A percentile compares a stretch with the other conserved stretches of the same genome.
phyloP scores from a whole-genome alignment of 495 filamentous ascomycete species.

The Opeltia flavorubescens region DNA sequence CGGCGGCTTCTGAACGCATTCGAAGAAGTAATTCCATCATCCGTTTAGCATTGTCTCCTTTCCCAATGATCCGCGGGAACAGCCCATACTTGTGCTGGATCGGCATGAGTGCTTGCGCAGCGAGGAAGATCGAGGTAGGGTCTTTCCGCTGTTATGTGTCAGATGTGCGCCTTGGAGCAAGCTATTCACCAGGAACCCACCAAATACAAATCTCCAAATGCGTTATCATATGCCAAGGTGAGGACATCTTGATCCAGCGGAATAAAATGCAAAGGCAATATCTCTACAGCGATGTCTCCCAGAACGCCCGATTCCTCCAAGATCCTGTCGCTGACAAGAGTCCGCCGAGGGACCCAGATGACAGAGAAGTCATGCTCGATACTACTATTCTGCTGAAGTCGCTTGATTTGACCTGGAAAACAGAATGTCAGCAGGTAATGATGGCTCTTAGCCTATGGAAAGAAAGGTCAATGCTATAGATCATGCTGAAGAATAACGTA shows the following conservation, averaged over 20 bases:
- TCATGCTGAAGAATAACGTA: slow-evolving; percentile 10
- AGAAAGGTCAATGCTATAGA: slow-evolving; percentile 28
- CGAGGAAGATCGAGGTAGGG: slow-evolving; percentile 72
- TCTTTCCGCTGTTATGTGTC: slow-evolving; percentile 54
- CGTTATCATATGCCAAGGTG: slow-evolving; percentile 76
- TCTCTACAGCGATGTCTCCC: slow-evolving; percentile 77
- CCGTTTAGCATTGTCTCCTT: slow-evolving; percentile 83
- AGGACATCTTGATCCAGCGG: slow-evolving; percentile 83
- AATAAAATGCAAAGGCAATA: slow-evolving; percentile 78
- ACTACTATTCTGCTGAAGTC: slow-evolving; percentile 68
- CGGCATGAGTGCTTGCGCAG: slow-evolving; percentile 87
- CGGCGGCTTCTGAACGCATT: slow-evolving; percentile 82
- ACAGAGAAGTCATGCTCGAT: slow-evolving; percentile 89
- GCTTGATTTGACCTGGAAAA: slow-evolving; percentile 72
- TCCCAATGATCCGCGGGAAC: slow-evolving; percentile 89
- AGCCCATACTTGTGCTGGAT: slow-evolving; percentile 85
- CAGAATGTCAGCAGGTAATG: slow-evolving; percentile 41
- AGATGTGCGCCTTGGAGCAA: slow-evolving; percentile 5
- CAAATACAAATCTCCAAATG: slow-evolving; percentile 77
- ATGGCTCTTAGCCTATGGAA: slow-evolving; percentile 31
- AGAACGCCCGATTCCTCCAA: slow-evolving; percentile 87
- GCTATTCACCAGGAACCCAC: slow-evolving; percentile 24
- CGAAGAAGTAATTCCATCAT: slow-evolving; percentile 80
- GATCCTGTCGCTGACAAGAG: slow-evolving; percentile 79
- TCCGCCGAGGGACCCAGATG: slow-evolving; percentile 85